Conservation (phyloP, 306 rosid genomes). For the Sicyos baderoa region DNA sequence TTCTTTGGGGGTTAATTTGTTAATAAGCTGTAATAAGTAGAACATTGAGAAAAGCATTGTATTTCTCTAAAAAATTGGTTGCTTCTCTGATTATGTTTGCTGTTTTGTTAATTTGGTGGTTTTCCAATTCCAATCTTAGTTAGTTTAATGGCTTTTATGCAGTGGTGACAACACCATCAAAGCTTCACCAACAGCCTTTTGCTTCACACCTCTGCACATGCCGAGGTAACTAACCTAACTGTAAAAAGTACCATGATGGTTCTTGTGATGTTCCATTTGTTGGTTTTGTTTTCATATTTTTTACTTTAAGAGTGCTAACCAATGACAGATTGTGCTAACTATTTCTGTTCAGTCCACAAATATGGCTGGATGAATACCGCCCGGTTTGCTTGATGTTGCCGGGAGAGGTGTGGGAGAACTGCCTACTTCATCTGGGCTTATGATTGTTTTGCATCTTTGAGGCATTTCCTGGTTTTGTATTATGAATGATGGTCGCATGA, state of each 20-base stretch:
- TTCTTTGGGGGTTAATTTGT: background rate
- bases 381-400: background rate
- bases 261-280: constrained; percentile 14
- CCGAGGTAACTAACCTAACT: constrained; percentile 23
- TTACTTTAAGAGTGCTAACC: constrained; percentile 5
- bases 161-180: constrained; percentile 18
- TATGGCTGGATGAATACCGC: constrained; percentile 17
- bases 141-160: constrained; percentile 19
- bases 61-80: constrained; percentile 2
- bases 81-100: background rate
- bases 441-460: constrained; percentile 7
- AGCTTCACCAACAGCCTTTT: constrained; percentile 18
- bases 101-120: background rate
- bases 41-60: background rate
- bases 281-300: background rate
- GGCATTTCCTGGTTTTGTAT: background rate
- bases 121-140: constrained; percentile 12
- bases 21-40: constrained; percentile 8
- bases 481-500: background rate
- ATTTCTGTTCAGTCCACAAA: constrained; percentile 10
- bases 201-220: constrained; percentile 20
- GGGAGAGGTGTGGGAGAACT: constrained; percentile 7
- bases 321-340: background rate
- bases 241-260: background rate
- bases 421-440: background rate